Evolutionary conservation across 106 monocot species (phyloP).

Genomic region (Dioscorea zingiberensis): DNA sequence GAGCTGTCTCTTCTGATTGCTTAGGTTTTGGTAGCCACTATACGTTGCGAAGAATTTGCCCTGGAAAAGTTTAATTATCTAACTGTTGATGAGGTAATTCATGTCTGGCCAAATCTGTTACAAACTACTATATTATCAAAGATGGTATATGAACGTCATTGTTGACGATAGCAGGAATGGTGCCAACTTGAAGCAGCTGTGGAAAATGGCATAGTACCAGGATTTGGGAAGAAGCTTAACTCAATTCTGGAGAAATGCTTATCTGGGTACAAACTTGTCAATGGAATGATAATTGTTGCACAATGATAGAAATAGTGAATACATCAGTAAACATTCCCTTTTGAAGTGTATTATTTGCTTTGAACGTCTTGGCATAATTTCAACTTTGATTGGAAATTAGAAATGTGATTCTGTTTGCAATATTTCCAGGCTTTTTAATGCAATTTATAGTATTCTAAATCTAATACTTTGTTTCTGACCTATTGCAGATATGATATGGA

Average conservation of each 20-base stretch:
- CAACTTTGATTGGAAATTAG: too few relatives aligned
- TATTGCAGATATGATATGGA: conserved; percentile 74
- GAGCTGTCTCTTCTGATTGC: neutral
- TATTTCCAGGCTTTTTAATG: too few relatives aligned
- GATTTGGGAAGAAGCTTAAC: conserved; percentile 84
- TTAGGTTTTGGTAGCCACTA: conserved; percentile 96
- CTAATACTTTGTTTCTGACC: too few relatives aligned
- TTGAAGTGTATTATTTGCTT: too few relatives aligned
- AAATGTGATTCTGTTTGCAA: too few relatives aligned
- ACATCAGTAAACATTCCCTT: neutral
- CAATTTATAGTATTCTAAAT: too few relatives aligned
- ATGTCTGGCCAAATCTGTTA: neutral
- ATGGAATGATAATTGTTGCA: too few relatives aligned
- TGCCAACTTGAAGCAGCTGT: conserved; percentile 67
- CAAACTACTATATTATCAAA: neutral
- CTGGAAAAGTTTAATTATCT: conserved; percentile 70
- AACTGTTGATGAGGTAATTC: conserved; percentile 61
- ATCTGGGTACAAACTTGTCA: too few relatives aligned
- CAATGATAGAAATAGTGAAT: too few relatives aligned
- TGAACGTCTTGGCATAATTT: too few relatives aligned
- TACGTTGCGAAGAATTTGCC: conserved; percentile 98
- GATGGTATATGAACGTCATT: neutral
- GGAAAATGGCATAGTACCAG: conserved; percentile 54
- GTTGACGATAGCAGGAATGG: conserved; percentile 53
- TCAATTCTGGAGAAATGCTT: conserved; percentile 60